Evolutionary conservation across 106 monocot species (phyloP), one percentile per base, ranked within the genome.

Genomic region (Cymbidium sinense): DNA sequence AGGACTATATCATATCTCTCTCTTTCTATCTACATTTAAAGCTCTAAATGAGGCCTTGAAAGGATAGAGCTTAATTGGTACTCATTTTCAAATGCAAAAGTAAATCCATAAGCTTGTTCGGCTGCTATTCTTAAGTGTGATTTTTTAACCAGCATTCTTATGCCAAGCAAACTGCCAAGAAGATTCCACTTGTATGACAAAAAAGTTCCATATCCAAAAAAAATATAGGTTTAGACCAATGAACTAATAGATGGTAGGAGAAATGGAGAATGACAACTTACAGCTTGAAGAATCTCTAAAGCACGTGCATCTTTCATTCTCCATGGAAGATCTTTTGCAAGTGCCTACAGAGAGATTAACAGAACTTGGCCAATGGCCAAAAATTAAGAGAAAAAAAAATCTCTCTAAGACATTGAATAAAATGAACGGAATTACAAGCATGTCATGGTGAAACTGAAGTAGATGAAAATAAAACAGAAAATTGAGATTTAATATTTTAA

Each of bases 321-420:
- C 95, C 95, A 95, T 25, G 95, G 95, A 83, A 95, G 50, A 86
- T 95, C 91, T 81, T 95, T 91, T 35, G 84, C 89, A 79, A 95
- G 91, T 54, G 95, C 95, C 95, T 95, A 73, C 67, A 76, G 11
- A 80, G 3, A 54, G 2, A 19, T 58, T 10, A 67, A 33, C 15
- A 67, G 33, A 67, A 17, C 31, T 67, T 17, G 33, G 67, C 61
- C 20, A 51, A 31, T 61, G 58, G 43, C 43, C 4, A 77, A 27
- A 30, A 13, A 54, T 18, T 43, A 27, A 1, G 61, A 21, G 33
- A 37, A 20, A 29, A 79, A 29, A 30, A 34, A 6, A 11, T 28
- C 70, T n/a, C 58, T 23, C 47, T 23, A 58, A 58, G 4, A 58
- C 21, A 58, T 58, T 8, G n/a, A 58, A 23, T 58, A n/a, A 58